Percentiles rank a stretch among this genome's conserved stretches.
Evolutionary conservation across 495 filamentous ascomycete genomes (phyloP).

Genomic region (Apiosordaria backusii): DNA sequence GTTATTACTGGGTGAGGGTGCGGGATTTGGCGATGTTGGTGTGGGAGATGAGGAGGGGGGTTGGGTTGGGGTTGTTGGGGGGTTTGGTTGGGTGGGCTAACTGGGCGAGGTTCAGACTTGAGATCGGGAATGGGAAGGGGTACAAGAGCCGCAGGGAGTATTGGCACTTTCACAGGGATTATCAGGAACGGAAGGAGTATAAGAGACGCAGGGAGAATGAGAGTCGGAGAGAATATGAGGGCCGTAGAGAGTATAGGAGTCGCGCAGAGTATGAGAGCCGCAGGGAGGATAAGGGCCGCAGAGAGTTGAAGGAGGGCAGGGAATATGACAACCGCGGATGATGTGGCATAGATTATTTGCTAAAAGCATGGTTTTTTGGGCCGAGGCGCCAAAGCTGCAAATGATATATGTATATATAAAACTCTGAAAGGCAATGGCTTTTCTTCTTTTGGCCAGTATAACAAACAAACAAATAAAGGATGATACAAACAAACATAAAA

Average conservation of each 20-base stretch:
- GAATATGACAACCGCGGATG: neutral
- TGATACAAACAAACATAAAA: neutral
- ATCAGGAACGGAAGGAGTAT: neutral
- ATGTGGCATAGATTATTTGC: neutral
- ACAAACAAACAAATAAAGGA: neutral
- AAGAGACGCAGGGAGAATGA: neutral
- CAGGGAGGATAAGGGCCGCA: neutral
- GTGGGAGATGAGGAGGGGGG: neutral
- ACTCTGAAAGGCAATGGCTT: neutral
- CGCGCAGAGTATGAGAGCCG: neutral
- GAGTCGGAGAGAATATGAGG: neutral
- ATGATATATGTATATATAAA: neutral
- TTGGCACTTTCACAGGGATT: neutral
- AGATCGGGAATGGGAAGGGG: slow-evolving; percentile 1
- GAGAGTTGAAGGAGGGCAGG: neutral
- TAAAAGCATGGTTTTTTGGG: neutral
- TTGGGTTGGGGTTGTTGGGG: neutral
- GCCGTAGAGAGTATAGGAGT: neutral
- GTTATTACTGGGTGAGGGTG: neutral
- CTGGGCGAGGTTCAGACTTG: slow-evolving; percentile 1
- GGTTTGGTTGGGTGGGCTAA: neutral
- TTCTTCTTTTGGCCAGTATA: neutral
- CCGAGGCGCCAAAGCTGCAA: neutral
- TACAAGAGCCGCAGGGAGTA: neutral
- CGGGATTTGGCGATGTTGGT: neutral